Evolutionary conservation across 2,329 filamentous ascomycete genomes (phyloP), one percentile per base, ranked within the genome.

Genomic region (Ceratocystis colombiana): DNA sequence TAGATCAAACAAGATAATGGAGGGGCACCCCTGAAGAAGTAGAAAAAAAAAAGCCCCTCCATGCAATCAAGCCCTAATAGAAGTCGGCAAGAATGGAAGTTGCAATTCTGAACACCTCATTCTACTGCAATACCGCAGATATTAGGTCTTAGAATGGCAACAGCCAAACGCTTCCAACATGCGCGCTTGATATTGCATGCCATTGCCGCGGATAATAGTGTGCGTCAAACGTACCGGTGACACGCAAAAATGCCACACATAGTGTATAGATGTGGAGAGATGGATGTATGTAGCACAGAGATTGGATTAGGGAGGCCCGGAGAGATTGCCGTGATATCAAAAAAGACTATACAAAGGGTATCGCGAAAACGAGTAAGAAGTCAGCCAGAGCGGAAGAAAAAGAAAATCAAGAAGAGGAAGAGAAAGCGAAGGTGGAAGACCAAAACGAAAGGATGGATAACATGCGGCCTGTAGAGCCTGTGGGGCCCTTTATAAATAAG

Each of bases 221-320:
- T 57, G 57, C 50, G 62, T 50, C 33, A 61, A 48, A 82, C 86
- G 76, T 79, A 96, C 91, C 84, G 82, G 79, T 96, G 90, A 79
- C 92, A 96, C 73, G 90, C 92, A 78, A 96, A 96, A 75, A 96
- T 96, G 78, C 91, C 91, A 87, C 91, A 96, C 91, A 96, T 96
- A 73, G 76, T 88, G 44, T 59, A 55, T 59, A 22, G 22, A 57
- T 20, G 50, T 15, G 53, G 12, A 30, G 28, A 22, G 4, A 15
- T 20, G 15, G 50, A 25, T 15, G 22, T n/a, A 57, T 28, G 53
- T 33, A 28, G 53, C 53, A 17, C 53, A n/a, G 30, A 20, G 53
- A 25, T 53, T 28, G 53, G 53, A 57, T 33, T 33, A 57, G 53
- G 53, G 30, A 57, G 22, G 53, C 22, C 22, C 12, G 28, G 30